Conservation (phyloP, 108 stramenopile genomes). For the Thalassiosira profunda region DNA sequence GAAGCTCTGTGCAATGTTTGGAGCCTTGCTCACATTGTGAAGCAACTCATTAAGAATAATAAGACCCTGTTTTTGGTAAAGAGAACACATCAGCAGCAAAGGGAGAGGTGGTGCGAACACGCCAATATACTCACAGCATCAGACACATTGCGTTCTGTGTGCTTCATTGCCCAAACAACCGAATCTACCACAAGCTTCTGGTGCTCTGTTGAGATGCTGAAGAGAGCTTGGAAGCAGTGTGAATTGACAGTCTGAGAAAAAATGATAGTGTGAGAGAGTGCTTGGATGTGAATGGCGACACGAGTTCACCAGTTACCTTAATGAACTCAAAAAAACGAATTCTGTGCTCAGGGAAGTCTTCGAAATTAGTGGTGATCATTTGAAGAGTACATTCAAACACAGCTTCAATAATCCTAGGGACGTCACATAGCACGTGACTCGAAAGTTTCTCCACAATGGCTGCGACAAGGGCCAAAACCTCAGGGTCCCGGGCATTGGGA, state of each 20-base stretch:
- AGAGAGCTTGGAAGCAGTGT: conserved; percentile 97
- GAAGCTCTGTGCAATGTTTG: conserved; percentile 95
- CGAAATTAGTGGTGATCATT: conserved; percentile 99
- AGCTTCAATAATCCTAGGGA: conserved; percentile 97
- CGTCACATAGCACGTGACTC: conserved; percentile 81
- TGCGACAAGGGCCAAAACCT: conserved; percentile 94
- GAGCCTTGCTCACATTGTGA: conserved; percentile 91
- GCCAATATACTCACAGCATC: conserved; percentile 79
- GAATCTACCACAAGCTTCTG: conserved; percentile 98
- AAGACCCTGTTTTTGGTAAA: conserved; percentile 66
- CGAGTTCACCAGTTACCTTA: conserved; percentile 49
- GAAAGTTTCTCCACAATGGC: conserved; percentile 94
- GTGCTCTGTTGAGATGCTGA: conserved; percentile 95
- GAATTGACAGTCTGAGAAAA: conserved; percentile 71
- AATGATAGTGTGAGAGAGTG: conserved; percentile 5
- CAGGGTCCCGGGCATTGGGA: conserved; percentile 94
- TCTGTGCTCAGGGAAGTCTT: conserved; percentile 99
- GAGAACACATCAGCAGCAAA: conserved; percentile 2
- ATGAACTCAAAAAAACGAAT: conserved; percentile 97
- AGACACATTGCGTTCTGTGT: conserved; percentile 98
- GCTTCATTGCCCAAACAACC: conserved; percentile 99
- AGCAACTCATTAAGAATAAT: conserved; percentile 96
- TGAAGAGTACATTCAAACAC: conserved; percentile 98
- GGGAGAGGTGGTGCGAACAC: background rate
- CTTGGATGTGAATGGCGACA: background rate